A percentile compares a stretch with the other conserved stretches of the same genome.
phyloP scores from a whole-genome alignment of 2,329 filamentous ascomycete species.

The Venturia pyrina region DNA sequence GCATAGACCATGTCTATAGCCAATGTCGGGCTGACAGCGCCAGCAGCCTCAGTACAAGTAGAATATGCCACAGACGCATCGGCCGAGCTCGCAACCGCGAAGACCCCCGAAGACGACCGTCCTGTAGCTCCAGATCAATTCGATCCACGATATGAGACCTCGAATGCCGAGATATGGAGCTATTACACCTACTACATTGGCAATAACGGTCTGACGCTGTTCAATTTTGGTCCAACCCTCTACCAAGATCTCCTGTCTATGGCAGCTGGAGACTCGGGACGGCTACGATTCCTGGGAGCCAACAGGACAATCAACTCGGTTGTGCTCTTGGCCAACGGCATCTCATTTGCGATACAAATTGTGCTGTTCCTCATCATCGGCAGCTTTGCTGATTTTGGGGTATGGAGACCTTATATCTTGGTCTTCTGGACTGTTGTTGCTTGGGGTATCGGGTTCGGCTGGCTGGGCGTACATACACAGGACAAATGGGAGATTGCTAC shows the following conservation, averaged over 20 bases:
- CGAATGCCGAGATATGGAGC: constrained; percentile 8
- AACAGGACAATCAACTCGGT: constrained; percentile 54
- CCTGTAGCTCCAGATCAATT: constrained; percentile 11
- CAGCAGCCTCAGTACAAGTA: not conserved
- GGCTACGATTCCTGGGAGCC: constrained; percentile 44
- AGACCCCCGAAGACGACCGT: not conserved
- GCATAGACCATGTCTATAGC: not conserved
- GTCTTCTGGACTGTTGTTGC: constrained; percentile 51
- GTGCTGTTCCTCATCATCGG: constrained; percentile 45
- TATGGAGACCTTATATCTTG: constrained; percentile 52
- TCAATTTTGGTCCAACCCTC: constrained; percentile 57
- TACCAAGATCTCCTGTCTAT: constrained; percentile 53
- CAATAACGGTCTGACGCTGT: constrained; percentile 50
- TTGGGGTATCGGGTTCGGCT: constrained; percentile 55
- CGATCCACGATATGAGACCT: constrained; percentile 5
- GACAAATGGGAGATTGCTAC: constrained; percentile 51
- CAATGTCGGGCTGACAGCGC: not conserved
- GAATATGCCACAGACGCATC: not conserved
- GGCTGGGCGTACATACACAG: constrained; percentile 53
- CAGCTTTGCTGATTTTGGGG: constrained; percentile 53
- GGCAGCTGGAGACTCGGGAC: constrained; percentile 42
- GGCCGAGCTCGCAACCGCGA: not conserved
- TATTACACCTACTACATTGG: constrained; percentile 10
- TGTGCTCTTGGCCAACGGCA: constrained; percentile 55
- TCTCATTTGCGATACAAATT: constrained; percentile 58